Base-by-base conservation (phyloP, 345 rosid species). In the Lepidium africanum region DNA sequence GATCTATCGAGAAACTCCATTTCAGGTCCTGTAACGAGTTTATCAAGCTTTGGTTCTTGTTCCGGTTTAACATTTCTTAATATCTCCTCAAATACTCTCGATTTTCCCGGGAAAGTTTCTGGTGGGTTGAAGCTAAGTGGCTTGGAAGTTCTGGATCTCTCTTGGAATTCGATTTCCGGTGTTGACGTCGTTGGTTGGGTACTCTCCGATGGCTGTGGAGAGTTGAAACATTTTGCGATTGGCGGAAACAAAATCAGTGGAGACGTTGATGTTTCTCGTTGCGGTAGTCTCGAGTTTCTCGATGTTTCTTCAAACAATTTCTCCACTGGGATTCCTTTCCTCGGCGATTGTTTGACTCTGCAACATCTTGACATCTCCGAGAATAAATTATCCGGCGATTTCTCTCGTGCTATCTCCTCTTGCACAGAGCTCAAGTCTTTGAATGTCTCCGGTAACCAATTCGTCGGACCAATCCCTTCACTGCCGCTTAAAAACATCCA, bases 221-320 rank as follows among this genome's bases (percentile, higher is more conserved):
- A 82, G 39, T 32, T 91, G 72, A 81, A 71, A 58, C 43, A 30
- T 37, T 65, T 94, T 33, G 73, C 78, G 45, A 72, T 91, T 70
- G 83, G 79, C 55, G 93, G 89, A 16, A 94, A 91, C 78, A 87
- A 75, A 77, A 60, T 87, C 37, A 74, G 75, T 19, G 99, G 99
- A 4, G 90, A 84, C 33, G 49, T 86, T 16, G 80, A 85, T 71
- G 78, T 94, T n/a, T 84, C 96, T 10, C 63, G 65, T 21, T 94
- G 99, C 79, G 53, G 36, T 43, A 81, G 45, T 65, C 77, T 94
- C 42, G 72, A 76, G 81, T 73, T 77, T 67, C 76, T 94, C 60
- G 99, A 94, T 63, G 55, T 94, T 32, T 89, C 97, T 6, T 68
- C 77, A 0, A 94, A 91, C 81, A 91, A 91, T 81, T 85, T 94